Conservation (phyloP, 768 basidiomycete genomes). For the Lactarius trivialis region DNA sequence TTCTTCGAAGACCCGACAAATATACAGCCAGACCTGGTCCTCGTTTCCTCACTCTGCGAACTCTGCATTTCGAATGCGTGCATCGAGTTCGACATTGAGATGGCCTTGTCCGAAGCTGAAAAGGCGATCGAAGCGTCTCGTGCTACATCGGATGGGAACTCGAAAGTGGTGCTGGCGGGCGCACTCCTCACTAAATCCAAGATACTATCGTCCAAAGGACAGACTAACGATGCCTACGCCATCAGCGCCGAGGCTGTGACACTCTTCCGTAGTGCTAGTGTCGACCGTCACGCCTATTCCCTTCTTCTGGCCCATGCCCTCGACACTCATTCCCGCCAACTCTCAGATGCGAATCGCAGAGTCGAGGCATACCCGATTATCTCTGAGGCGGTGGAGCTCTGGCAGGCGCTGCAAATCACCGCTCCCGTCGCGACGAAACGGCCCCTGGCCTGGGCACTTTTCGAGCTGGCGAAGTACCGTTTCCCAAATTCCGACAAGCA, state of each 20-base stretch:
- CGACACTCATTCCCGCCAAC: background rate
- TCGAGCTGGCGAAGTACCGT: conserved; percentile 7
- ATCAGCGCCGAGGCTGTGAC: conserved; percentile 1
- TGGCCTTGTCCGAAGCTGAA: background rate
- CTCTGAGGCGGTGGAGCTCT: conserved; percentile 2
- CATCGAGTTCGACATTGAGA: background rate
- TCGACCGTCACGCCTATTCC: background rate
- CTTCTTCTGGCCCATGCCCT: conserved; percentile 12
- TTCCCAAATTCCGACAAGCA: background rate
- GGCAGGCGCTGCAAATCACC: background rate
- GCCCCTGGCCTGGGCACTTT: conserved; percentile 3
- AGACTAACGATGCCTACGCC: background rate
- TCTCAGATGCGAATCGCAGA: conserved; percentile 7
- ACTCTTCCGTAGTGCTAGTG: background rate
- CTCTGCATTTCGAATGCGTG: background rate
- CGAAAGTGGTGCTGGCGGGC: background rate
- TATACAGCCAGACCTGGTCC: background rate
- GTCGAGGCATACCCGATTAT: background rate
- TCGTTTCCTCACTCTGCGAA: conserved; percentile 1
- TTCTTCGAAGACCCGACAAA: background rate
- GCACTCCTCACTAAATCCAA: conserved; percentile 13
- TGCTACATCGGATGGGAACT: background rate
- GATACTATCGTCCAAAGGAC: conserved; percentile 5
- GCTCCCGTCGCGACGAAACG: background rate
- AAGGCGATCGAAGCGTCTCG: conserved; percentile 3